Base-by-base conservation (phyloP, 192 early-diverging fungal genomes). In the Funneliformis geosporum region DNA sequence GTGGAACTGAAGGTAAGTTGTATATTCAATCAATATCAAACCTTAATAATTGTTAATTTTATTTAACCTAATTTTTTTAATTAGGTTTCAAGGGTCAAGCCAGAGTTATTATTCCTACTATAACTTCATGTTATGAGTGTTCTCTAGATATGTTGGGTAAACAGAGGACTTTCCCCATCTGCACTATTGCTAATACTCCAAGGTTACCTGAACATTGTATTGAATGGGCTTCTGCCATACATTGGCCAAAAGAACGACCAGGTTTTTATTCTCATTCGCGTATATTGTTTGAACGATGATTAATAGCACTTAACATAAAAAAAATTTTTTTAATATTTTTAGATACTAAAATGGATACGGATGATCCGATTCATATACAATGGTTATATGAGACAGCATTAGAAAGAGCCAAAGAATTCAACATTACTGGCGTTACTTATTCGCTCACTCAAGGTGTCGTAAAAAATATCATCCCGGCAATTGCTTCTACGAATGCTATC, bases 161-260 rank as follows among this genome's bases (percentile, higher is more conserved):
- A 77, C 95, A 92, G 44, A 92, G 88, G 6, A 94, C 93, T 0
- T 99, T 94, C 70, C 97, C 97, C 0, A 96, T 99, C 33, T 99
- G 98, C 84, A 99, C 98, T 5, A 99, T 99, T 81, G 96, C 98
- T 47, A 98, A 99, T 80, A 98, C 98, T 25, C 98, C 98, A 8
- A 91, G 98, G 6, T 83, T 99, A 40, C 98, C 98, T 4, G 98
- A 99, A 81, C 98, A 99, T 84, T 99, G 98, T 83, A 97, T 99
- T 76, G 96, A 98, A 78, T 99, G 94, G 92, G 98, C 98, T 6
- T 95, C 93, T 27, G 87, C 96, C 4, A 81, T 99, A n/a, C 92
- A 94, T 79, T 99, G 96, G 96, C 95, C 98, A 47, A 91, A 91
- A 40, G 81, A 86, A 71, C 95, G 92, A 79, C 90, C 91, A 47